Conservation (phyloP, 768 basidiomycete species). For the Kwoniella shandongensis region DNA sequence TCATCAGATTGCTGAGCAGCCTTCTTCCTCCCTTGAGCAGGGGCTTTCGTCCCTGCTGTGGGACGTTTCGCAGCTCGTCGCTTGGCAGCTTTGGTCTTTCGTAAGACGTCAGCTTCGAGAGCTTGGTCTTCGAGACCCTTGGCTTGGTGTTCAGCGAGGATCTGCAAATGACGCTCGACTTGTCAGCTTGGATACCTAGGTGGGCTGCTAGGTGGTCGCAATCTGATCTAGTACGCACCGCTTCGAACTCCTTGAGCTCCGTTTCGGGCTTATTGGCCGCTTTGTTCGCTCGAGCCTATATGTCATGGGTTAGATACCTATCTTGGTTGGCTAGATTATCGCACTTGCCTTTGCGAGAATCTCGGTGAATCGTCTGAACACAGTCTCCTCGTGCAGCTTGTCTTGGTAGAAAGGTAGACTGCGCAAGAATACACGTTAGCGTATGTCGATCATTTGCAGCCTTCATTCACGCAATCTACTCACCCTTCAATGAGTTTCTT, state of each 20-base stretch:
- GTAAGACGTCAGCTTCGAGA: constrained; percentile 78
- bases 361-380: constrained; percentile 79
- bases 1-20: not conserved
- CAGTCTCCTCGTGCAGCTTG: constrained; percentile 83
- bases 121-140: constrained; percentile 92
- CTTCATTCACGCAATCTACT: constrained; percentile 4
- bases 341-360: constrained; percentile 77
- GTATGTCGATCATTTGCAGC: not conserved
- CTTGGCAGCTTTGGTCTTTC: constrained; percentile 75
- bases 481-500: constrained; percentile 88
- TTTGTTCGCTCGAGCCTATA: constrained; percentile 82
- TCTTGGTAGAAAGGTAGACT: constrained; percentile 88
- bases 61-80: constrained; percentile 44
- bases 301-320: not conserved
- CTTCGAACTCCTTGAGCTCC: constrained; percentile 92
- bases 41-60: not conserved
- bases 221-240: constrained; percentile 57
- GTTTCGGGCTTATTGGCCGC: constrained; percentile 87
- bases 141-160: constrained; percentile 73
- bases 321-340: not conserved
- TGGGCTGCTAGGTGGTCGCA: not conserved
- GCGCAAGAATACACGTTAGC: not conserved
- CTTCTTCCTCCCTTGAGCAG: constrained; percentile 13
- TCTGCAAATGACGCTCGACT: constrained; percentile 57
- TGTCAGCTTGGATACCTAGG: constrained; percentile 6